Evolutionary conservation across 371 early-diverging fungal species (phyloP).

Genomic region (Saksenaea vasiformis): DNA sequence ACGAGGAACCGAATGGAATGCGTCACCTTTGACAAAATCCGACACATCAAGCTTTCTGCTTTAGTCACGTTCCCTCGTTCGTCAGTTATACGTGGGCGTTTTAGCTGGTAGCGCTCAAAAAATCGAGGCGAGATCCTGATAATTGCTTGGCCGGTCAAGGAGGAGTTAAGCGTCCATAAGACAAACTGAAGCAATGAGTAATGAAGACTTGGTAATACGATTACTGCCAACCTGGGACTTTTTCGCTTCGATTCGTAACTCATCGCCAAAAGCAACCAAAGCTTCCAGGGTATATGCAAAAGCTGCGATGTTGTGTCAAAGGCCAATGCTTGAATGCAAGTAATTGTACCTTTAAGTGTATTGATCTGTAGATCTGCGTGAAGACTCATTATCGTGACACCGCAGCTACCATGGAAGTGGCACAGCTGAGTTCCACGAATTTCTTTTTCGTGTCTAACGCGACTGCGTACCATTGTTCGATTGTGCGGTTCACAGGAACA

Average conservation of each 20-base stretch:
- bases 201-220: neutral
- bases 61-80: conserved; percentile 6
- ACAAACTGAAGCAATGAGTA: conserved; percentile 12
- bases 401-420: no score
- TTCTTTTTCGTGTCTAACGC: no score
- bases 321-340: no score
- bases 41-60: conserved; percentile 13
- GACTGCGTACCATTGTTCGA: no score
- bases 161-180: conserved; percentile 19
- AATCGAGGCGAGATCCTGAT: conserved; percentile 26
- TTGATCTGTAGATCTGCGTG: no score
- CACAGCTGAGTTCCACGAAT: no score
- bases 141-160: conserved; percentile 25
- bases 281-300: conserved; percentile 20
- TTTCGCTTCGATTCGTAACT: conserved; percentile 24
- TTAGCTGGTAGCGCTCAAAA: conserved; percentile 18
- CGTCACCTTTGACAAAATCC: conserved; percentile 15
- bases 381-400: no score
- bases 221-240: conserved; percentile 22
- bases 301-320: conserved; percentile 3
- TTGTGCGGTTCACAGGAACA: no score
- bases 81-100: conserved; percentile 8
- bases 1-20: neutral
- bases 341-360: no score
- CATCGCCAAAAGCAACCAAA: conserved; percentile 24